phyloP scores from a whole-genome alignment of 2,329 filamentous ascomycete genomes.

The Pseudogymnoascus sp. region DNA sequence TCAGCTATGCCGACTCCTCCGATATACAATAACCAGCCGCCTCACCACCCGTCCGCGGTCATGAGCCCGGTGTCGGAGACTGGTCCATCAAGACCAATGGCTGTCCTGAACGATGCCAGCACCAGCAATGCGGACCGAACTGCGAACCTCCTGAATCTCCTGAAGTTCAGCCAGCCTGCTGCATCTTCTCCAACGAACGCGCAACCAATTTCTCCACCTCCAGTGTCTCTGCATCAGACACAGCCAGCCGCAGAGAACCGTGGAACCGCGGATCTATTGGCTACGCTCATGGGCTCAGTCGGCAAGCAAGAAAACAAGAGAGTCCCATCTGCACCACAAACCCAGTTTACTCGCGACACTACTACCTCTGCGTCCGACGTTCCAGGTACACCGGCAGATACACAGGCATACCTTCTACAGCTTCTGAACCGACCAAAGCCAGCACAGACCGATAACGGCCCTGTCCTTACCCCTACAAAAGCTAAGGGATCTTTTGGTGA shows the following conservation, averaged over 20 bases:
- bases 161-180: slow-evolving; percentile 53
- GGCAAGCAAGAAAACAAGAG: slow-evolving; percentile 12
- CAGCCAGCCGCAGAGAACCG: slow-evolving; percentile 16
- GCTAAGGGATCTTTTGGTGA: slow-evolving; percentile 9
- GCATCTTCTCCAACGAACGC: slow-evolving; percentile 21
- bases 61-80: slow-evolving; percentile 46
- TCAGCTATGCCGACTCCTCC: slow-evolving; percentile 52
- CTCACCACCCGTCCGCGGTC: slow-evolving; percentile 47
- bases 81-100: slow-evolving; percentile 34
- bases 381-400: slow-evolving; percentile 48
- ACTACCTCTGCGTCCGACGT: slow-evolving; percentile 6
- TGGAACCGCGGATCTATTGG: slow-evolving; percentile 25
- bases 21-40: slow-evolving; percentile 43
- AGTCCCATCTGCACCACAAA: slow-evolving; percentile 16
- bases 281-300: slow-evolving; percentile 25
- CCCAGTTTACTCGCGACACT: slow-evolving; percentile 8
- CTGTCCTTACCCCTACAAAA: slow-evolving; percentile 22
- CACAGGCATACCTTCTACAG: slow-evolving; percentile 78
- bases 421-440: slow-evolving; percentile 75
- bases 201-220: slow-evolving; percentile 19
- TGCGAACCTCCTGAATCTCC: slow-evolving; percentile 54
- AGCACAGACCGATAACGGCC: slow-evolving; percentile 43
- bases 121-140: slow-evolving; percentile 40
- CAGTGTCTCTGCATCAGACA: slow-evolving; percentile 17
- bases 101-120: slow-evolving; percentile 18